phyloP scores from a whole-genome alignment of 2,329 filamentous ascomycete genomes.

The Trichophaea hybrida region DNA sequence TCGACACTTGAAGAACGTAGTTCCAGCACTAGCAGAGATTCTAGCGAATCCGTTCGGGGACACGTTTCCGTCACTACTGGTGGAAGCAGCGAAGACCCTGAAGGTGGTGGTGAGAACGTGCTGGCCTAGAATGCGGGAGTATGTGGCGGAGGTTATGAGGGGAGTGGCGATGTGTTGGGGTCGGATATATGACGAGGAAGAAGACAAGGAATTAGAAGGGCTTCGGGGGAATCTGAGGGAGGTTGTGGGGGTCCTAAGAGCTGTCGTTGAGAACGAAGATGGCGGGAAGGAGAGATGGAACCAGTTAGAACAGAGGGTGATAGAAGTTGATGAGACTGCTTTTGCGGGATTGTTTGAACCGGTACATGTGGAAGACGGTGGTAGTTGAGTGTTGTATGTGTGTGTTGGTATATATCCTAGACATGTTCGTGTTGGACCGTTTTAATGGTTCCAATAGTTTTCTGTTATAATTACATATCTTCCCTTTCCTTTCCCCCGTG shows the following conservation, averaged over 20 bases:
- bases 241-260: slow-evolving; percentile 7
- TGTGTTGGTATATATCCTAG: too few species aligned
- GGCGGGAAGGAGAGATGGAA: background rate
- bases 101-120: slow-evolving; percentile 14
- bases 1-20: slow-evolving; percentile 20
- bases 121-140: slow-evolving; percentile 19
- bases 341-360: slow-evolving; percentile 7
- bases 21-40: slow-evolving; percentile 18
- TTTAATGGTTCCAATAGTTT: too few species aligned
- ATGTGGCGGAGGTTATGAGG: slow-evolving; percentile 21
- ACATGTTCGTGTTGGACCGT: too few species aligned
- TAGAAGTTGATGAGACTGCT: slow-evolving; percentile 1
- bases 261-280: slow-evolving; percentile 4
- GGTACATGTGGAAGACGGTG: background rate
- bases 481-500: too few species aligned
- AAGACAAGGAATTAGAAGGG: background rate
- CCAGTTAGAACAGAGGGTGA: slow-evolving; percentile 1
- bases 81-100: slow-evolving; percentile 10
- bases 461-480: too few species aligned
- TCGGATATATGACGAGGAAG: slow-evolving; percentile 12
- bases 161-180: slow-evolving; percentile 22
- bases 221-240: slow-evolving; percentile 9
- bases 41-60: slow-evolving; percentile 23
- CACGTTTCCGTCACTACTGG: slow-evolving; percentile 12
- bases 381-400: too few species aligned